A percentile compares a stretch with the other conserved stretches of the same genome.
These are phyloP conservation scores for Coprinellus micaceus DNA, from an alignment of 768 basidiomycete species.

Conservation along the genomic window DNA sequence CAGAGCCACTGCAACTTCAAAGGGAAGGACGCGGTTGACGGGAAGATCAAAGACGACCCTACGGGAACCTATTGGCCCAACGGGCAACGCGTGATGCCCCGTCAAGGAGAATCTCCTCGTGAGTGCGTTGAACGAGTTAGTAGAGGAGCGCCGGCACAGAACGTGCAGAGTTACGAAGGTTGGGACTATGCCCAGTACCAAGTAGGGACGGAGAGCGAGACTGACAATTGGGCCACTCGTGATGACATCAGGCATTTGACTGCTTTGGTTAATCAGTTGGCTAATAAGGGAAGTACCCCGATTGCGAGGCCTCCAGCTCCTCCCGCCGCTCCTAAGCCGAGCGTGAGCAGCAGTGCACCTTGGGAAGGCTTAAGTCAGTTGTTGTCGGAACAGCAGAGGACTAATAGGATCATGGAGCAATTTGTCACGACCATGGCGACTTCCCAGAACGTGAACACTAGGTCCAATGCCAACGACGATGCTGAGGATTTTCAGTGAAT, in stretches of 20 bases:
- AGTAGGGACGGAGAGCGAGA: background rate
- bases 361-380: background rate
- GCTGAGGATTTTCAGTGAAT: conserved; percentile 6
- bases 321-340: background rate
- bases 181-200: background rate
- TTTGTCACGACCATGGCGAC: background rate
- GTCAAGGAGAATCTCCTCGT: background rate
- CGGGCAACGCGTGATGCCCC: background rate
- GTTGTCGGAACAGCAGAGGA: background rate
- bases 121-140: background rate
- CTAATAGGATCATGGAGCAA: background rate
- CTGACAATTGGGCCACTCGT: background rate
- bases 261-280: background rate
- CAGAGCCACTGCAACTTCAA: background rate
- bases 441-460: too few relatives aligned
- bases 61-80: background rate
- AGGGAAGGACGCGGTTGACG: background rate
- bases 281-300: too few relatives aligned
- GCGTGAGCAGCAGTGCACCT: background rate
- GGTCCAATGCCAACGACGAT: background rate
- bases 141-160: background rate
- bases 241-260: background rate
- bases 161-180: background rate
- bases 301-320: too few relatives aligned
- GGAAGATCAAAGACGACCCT: background rate